Base-by-base conservation (phyloP, 139 green algal species). In the Spirogloea muscicola region DNA sequence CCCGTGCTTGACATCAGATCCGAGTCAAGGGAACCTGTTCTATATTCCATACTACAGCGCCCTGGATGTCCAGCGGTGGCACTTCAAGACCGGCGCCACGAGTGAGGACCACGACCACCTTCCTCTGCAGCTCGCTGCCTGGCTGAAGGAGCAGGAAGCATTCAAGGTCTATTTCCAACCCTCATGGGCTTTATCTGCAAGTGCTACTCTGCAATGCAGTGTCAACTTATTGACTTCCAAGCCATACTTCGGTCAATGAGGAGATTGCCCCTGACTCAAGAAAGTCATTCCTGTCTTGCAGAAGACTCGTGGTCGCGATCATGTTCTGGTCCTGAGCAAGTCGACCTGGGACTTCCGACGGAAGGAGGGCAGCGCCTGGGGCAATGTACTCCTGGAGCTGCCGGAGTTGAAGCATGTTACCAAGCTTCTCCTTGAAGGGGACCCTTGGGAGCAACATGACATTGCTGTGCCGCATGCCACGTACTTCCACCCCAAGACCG, bases 21-120 rank as follows among this genome's bases (percentile, higher is more conserved):
- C 67, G 3, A 49, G 43, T n/a, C 65, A 68, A 16, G 67, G 49
- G 2, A 49, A 60, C 25, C 46, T 68, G 31, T 76, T 76, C 58
- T 76, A 69, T 42, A 59, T 76, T 34, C 67, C 67, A 7, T 76
- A 68, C 67, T 76, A 76, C 58, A 49, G 49, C 2, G 42, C 46
- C 9, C 49, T 76, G 16, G 67, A 76, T 42, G 67, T 68, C 21
- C 36, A 48, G 2, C n/a, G 46, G 18, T 76, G 67, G 67, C 67
- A 76, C 21, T 74, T 74, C 27, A 46, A 43, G 21, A 74, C 41
- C 6, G 49, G 66, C 18, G 65, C 38, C 1, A 67, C 65, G 1
- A n/a, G 46, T 27, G 38, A 64, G 21, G 33, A 68, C 34, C 42
- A 46, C 3, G 65, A 74, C 52, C 42, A 46, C 39, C 49, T 74